Percentiles rank a stretch among this genome's conserved stretches.
These are phyloP conservation scores for Coprinopsis marcescibilis DNA, from an alignment of 768 basidiomycete genomes.

Conservation along the genomic window DNA sequence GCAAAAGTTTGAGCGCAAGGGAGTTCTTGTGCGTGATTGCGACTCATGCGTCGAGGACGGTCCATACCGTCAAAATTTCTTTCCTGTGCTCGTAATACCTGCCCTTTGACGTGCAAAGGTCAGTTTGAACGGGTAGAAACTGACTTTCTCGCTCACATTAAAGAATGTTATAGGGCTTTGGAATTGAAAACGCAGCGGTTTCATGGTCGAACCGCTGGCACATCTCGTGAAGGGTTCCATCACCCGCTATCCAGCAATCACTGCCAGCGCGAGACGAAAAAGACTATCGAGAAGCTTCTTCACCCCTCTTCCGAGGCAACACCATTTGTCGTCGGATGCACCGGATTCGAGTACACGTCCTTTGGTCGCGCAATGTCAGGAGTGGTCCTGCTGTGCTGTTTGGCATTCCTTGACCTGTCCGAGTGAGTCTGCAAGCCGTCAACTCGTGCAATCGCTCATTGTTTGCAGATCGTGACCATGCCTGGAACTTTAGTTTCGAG, in stretches of 20 bases:
- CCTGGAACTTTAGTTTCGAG: constrained; percentile 6
- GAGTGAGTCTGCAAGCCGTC: constrained; percentile 29
- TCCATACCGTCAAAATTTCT: not conserved
- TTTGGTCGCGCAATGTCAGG: constrained; percentile 30
- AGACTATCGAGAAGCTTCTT: constrained; percentile 45
- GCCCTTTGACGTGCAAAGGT: not conserved
- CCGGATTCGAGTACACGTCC: not conserved
- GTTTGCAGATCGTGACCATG: constrained; percentile 2
- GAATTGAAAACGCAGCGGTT: constrained; percentile 9
- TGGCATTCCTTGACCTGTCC: constrained; percentile 46
- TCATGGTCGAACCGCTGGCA: constrained; percentile 63
- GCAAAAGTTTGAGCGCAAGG: not conserved
- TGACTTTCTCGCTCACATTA: not conserved
- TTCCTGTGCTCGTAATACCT: not conserved
- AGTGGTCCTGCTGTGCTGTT: constrained; percentile 39
- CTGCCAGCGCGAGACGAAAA: constrained; percentile 19
- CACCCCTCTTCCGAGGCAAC: constrained; percentile 44
- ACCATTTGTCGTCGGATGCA: constrained; percentile 21
- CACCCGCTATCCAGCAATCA: constrained; percentile 5
- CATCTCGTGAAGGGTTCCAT: constrained; percentile 6
- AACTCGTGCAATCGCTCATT: constrained; percentile 9
- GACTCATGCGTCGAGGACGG: not conserved
- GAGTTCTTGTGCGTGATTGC: not conserved
- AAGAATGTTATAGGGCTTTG: not conserved
- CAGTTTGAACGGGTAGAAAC: not conserved